Conservation (phyloP, 768 basidiomycete genomes). For the Sporobolomyces phaffii region DNA sequence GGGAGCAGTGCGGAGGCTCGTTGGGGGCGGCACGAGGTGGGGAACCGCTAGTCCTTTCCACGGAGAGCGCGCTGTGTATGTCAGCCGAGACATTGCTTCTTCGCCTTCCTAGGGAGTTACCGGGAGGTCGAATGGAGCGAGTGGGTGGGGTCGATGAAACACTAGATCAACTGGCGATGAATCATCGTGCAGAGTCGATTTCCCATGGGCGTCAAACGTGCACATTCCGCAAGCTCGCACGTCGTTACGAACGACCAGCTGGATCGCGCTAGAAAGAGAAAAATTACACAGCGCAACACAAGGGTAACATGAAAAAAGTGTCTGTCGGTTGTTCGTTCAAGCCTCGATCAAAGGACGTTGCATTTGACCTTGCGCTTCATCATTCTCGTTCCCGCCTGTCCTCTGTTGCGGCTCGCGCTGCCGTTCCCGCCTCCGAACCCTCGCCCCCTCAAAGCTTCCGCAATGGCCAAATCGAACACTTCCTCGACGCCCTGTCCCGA, state of each 20-base stretch:
- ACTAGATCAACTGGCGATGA: too few species aligned
- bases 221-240: too few species aligned
- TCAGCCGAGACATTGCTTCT: too few species aligned
- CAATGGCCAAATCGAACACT: constrained; percentile 78
- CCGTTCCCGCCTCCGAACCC: constrained; percentile 53
- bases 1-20: background rate
- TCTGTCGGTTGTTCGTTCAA: background rate
- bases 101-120: too few species aligned
- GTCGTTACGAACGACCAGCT: too few species aligned
- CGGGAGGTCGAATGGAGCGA: too few species aligned
- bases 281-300: background rate
- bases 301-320: constrained; percentile 1
- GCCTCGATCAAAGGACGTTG: constrained; percentile 19
- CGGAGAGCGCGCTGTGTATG: too few species aligned
- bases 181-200: too few species aligned
- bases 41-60: too few species aligned
- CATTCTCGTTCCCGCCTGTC: constrained; percentile 48
- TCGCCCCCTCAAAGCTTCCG: constrained; percentile 77
- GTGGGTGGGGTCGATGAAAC: too few species aligned
- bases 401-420: too few species aligned
- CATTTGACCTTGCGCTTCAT: constrained; percentile 23
- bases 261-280: background rate
- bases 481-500: constrained; percentile 83
- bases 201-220: too few species aligned
- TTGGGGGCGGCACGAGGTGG: background rate